Conservation (phyloP, 345 rosid species). For the Populus ilicifolia region DNA sequence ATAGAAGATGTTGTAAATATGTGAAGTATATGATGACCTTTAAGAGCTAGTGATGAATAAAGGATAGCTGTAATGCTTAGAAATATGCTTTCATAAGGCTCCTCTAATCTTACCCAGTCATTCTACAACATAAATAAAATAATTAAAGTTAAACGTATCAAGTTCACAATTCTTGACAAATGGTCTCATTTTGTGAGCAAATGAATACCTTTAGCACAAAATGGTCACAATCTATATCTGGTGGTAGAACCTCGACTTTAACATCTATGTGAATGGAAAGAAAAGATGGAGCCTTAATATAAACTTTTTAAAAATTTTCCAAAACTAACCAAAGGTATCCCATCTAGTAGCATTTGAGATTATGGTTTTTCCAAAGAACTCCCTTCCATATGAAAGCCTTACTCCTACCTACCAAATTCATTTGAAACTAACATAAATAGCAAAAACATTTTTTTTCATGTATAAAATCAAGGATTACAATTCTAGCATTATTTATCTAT, state of each 20-base stretch:
- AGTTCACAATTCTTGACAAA: not conserved
- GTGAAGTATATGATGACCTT: constrained; percentile 79
- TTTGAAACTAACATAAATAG: constrained; percentile 9
- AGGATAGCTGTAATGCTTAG: constrained; percentile 94
- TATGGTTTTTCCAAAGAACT: constrained; percentile 63
- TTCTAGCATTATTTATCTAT: constrained; percentile 1
- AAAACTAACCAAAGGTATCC: constrained; percentile 91
- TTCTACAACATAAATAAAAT: constrained; percentile 38
- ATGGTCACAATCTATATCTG: constrained; percentile 91
- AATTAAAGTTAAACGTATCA: not conserved
- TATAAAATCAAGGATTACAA: constrained; percentile 1
- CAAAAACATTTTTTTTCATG: not conserved
- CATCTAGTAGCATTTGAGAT: constrained; percentile 98
- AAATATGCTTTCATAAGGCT: constrained; percentile 89
- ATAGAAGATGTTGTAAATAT: constrained; percentile 81
- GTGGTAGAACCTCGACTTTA: constrained; percentile 75
- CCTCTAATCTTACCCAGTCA: constrained; percentile 67
- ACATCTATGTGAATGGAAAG: constrained; percentile 98
- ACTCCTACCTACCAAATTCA: constrained; percentile 68
- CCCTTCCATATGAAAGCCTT: constrained; percentile 79
- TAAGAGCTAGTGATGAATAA: constrained; percentile 82
- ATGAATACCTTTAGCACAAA: constrained; percentile 78
- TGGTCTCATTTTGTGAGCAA: constrained; percentile 1
- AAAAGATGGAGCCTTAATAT: constrained; percentile 95
- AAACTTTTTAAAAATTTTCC: constrained; percentile 66